Evolutionary conservation across 768 basidiomycete genomes (phyloP).

Genomic region (Cystofilobasidium capitatum): DNA sequence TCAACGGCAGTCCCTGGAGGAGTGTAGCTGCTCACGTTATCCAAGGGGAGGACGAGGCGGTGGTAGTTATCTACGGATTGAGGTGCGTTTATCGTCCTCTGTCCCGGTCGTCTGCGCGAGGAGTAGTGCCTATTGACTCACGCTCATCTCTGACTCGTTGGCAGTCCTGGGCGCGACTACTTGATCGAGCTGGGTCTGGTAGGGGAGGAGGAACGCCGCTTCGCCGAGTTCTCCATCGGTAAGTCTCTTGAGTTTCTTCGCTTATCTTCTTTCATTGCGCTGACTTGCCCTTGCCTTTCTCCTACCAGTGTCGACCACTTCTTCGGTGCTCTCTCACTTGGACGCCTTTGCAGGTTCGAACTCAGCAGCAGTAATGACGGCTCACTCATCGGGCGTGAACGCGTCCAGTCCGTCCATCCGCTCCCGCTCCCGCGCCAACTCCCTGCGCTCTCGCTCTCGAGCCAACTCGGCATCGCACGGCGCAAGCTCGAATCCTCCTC

Average conservation of each 20-base stretch:
- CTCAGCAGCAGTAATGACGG: not conserved
- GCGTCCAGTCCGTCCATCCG: slow-evolving; percentile 29
- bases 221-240: slow-evolving; percentile 1
- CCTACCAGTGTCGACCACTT: no score
- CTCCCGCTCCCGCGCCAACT: slow-evolving; percentile 37
- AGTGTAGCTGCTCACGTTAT: slow-evolving; percentile 68
- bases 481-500: not conserved
- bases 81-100: slow-evolving; percentile 49
- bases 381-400: slow-evolving; percentile 31
- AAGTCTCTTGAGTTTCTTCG: not conserved
- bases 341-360: not conserved
- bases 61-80: slow-evolving; percentile 82
- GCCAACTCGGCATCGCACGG: slow-evolving; percentile 21
- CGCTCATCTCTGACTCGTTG: slow-evolving; percentile 48
- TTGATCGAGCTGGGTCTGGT: slow-evolving; percentile 25
- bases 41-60: slow-evolving; percentile 61
- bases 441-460: slow-evolving; percentile 34
- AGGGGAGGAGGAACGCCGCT: slow-evolving; percentile 15
- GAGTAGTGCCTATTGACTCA: slow-evolving; percentile 53
- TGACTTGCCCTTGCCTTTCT: no score
- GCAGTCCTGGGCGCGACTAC: slow-evolving; percentile 26
- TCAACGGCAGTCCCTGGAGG: slow-evolving; percentile 70
- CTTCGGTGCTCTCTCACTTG: no score
- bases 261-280: no score
- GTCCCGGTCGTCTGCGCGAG: slow-evolving; percentile 32